These are phyloP conservation scores for Parasarocladium wereldwijsianum DNA, from an alignment of 2,329 filamentous ascomycete genomes.

Conservation along the genomic window DNA sequence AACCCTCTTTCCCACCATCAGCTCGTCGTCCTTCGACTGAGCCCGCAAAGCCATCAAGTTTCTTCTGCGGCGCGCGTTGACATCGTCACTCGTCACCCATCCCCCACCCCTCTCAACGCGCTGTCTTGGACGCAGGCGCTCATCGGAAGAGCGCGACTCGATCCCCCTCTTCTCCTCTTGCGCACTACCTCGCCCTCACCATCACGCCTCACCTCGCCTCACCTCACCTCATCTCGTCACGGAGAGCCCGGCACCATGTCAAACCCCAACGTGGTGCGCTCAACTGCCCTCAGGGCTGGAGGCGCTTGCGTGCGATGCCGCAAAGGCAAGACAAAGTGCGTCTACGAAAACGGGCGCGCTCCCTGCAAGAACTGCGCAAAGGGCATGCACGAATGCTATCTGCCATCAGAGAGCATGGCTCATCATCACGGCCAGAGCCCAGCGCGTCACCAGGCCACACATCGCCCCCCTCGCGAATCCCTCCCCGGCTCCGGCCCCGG, in stretches of 20 bases:
- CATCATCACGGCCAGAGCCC: conserved; percentile 46
- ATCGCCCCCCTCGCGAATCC: conserved; percentile 37
- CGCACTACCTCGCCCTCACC: conserved; percentile 12
- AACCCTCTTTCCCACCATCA: too few species aligned
- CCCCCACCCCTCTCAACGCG: too few species aligned
- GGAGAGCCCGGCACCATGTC: conserved; percentile 5
- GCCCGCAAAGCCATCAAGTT: too few species aligned
- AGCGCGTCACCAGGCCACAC: conserved; percentile 29
- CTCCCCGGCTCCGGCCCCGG: conserved; percentile 36
- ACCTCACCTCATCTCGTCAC: neutral
- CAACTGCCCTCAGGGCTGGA: conserved; percentile 44
- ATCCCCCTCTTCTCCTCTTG: conserved; percentile 13
- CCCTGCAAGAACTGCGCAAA: conserved; percentile 50
- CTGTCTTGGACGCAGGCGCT: too few species aligned
- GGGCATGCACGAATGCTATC: conserved; percentile 48
- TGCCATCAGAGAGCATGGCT: conserved; percentile 44
- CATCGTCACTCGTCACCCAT: too few species aligned
- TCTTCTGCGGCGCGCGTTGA: too few species aligned
- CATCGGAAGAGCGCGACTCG: too few species aligned
- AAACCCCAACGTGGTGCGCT: conserved; percentile 34
- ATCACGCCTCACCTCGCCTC: conserved; percentile 2
- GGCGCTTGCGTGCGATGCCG: conserved; percentile 48
- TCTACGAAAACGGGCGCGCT: conserved; percentile 47
- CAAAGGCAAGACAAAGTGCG: conserved; percentile 50
- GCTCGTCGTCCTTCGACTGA: too few species aligned